Percentiles rank a stretch among this genome's conserved stretches.
These are phyloP conservation scores for Euphorbia schlechtendalii DNA, from an alignment of 441 rosid species.

Conservation along the genomic window DNA sequence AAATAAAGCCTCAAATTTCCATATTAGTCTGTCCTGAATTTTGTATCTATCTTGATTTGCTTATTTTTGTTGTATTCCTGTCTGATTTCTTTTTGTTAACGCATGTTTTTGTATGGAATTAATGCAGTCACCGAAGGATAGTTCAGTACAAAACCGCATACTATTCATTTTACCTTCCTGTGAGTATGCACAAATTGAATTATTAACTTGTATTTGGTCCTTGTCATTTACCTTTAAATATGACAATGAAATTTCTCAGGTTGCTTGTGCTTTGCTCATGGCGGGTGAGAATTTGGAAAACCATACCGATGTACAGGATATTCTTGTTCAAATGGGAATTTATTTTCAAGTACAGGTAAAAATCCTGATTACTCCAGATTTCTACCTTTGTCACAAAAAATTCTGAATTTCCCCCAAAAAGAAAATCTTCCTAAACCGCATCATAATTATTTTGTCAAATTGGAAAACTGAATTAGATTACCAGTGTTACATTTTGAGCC, in stretches of 20 bases:
- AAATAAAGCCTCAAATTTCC: neutral
- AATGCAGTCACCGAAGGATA: slow-evolving; percentile 68
- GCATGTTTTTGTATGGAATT: slow-evolving; percentile 18
- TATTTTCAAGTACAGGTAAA: slow-evolving; percentile 86
- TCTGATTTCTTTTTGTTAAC: neutral
- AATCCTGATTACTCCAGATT: no score
- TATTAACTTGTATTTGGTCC: neutral
- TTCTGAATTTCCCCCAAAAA: no score
- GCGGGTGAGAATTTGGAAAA: slow-evolving; percentile 72
- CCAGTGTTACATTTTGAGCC: neutral
- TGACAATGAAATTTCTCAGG: slow-evolving; percentile 27
- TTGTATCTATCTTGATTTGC: neutral
- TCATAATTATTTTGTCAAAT: neutral
- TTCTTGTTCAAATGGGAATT: slow-evolving; percentile 82
- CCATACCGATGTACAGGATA: slow-evolving; percentile 57
- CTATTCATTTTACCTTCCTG: slow-evolving; percentile 90
- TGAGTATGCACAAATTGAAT: slow-evolving; percentile 33
- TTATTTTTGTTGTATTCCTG: neutral
- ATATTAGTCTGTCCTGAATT: no score
- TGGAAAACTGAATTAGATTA: neutral
- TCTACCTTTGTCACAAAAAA: neutral
- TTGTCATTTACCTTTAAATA: neutral
- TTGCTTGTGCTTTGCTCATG: slow-evolving; percentile 79
- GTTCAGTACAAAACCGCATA: slow-evolving; percentile 83
- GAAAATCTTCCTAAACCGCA: neutral